Percentiles rank a stretch among this genome's conserved stretches.
Conservation (phyloP, 352 stramenopile genomes). For the Albugo candida region DNA sequence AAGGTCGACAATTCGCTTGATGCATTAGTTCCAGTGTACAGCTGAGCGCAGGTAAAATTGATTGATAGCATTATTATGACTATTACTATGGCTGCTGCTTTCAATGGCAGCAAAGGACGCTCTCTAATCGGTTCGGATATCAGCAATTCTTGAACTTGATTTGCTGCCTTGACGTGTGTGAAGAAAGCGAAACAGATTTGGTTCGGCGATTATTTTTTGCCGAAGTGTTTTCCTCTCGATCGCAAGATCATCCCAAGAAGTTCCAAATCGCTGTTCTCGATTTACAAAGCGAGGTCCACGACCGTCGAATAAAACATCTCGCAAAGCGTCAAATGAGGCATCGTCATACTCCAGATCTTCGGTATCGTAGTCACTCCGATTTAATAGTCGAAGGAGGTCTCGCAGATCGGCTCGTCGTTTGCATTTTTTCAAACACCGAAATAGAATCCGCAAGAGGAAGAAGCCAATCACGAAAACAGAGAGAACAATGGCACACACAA, state of each 20-base stretch:
- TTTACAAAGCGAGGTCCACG: constrained; percentile 27
- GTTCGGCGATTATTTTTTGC: constrained; percentile 19
- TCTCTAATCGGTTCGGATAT: too few relatives aligned
- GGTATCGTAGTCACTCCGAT: constrained; percentile 1
- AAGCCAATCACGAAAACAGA: constrained; percentile 54
- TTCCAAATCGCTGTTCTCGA: constrained; percentile 50
- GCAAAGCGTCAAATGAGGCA: constrained; percentile 1
- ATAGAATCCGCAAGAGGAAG: constrained; percentile 42
- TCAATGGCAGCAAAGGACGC: too few relatives aligned
- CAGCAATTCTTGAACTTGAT: too few relatives aligned
- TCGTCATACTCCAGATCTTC: constrained; percentile 4
- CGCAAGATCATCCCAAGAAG: constrained; percentile 53
- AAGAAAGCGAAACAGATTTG: too few relatives aligned
- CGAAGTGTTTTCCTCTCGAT: constrained; percentile 65
- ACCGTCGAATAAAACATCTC: constrained; percentile 2
- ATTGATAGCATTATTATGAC: too few relatives aligned
- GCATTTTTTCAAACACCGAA: constrained; percentile 46
- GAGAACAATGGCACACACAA: constrained; percentile 46
- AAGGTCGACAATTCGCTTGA: too few relatives aligned
- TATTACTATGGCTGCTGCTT: too few relatives aligned
- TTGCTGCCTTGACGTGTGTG: too few relatives aligned
- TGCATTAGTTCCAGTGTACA: too few relatives aligned
- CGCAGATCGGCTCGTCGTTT: constrained; percentile 49
- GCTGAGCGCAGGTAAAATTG: too few relatives aligned
- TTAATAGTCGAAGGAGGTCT: constrained; percentile 57